These are phyloP conservation scores for Mucor mucedo DNA, from an alignment of 371 early-diverging fungal species.

Conservation along the genomic window DNA sequence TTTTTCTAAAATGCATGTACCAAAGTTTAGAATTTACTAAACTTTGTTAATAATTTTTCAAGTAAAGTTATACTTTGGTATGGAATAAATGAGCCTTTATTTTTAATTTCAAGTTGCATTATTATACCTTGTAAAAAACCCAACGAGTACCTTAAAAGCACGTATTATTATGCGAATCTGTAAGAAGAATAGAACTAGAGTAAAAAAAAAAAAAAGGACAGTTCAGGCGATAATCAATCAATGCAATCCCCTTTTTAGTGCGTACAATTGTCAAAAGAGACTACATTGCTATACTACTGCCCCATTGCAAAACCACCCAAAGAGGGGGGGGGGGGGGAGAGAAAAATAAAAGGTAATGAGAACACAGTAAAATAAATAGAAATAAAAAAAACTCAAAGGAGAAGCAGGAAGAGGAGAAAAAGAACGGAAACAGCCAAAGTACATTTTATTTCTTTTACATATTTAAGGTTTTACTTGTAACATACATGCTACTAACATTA, in stretches of 20 bases:
- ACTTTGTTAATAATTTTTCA: too few relatives aligned
- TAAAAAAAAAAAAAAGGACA: background rate
- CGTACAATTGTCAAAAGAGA: background rate
- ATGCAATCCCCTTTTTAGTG: background rate
- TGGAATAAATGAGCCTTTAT: too few relatives aligned
- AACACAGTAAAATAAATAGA: too few relatives aligned
- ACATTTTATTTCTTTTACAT: background rate
- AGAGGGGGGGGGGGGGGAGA: background rate
- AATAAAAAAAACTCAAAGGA: background rate
- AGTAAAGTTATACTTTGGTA: too few relatives aligned
- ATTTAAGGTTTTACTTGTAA: constrained; percentile 4
- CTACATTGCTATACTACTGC: background rate
- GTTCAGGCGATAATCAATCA: background rate
- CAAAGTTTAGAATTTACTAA: too few relatives aligned
- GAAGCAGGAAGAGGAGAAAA: background rate
- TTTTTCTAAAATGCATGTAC: background rate
- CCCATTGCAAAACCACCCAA: background rate
- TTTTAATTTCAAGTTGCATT: too few relatives aligned
- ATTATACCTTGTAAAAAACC: too few relatives aligned
- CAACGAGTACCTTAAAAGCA: too few relatives aligned
- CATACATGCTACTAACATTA: background rate
- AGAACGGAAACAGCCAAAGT: background rate
- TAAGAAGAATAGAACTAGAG: background rate
- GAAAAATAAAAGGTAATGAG: background rate
- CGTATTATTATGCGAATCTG: background rate